Evolutionary conservation across 371 early-diverging fungal species (phyloP).

Genomic region (Cokeromyces recurvatus): DNA sequence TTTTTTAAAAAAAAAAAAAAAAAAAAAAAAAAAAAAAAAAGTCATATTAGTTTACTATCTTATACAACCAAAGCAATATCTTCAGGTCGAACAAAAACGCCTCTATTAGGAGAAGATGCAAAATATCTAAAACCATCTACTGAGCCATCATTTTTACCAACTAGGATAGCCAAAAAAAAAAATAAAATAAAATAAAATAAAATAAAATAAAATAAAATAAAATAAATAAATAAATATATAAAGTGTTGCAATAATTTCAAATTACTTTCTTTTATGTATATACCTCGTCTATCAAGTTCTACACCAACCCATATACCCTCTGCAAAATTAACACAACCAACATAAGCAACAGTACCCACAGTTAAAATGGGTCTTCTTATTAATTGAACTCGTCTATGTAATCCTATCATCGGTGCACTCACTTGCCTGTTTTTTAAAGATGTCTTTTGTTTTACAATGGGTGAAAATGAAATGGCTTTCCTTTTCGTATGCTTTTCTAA

Average conservation of each 20-base stretch:
- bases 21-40: too few relatives aligned
- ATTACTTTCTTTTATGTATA: neutral
- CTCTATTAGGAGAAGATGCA: constrained; percentile 17
- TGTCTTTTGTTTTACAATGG: neutral
- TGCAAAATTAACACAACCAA: constrained; percentile 29
- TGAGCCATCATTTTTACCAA: constrained; percentile 29
- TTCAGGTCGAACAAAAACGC: constrained; percentile 25
- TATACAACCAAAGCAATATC: constrained; percentile 10
- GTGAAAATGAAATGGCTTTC: neutral
- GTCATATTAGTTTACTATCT: too few relatives aligned
- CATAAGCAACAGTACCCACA: constrained; percentile 19
- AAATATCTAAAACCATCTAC: constrained; percentile 26
- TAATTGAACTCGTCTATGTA: constrained; percentile 14
- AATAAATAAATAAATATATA: too few relatives aligned
- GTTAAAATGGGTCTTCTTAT: constrained; percentile 7
- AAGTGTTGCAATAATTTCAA: too few relatives aligned
- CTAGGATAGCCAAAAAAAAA: constrained; percentile 7
- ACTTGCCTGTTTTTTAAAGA: neutral
- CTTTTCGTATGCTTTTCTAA: neutral
- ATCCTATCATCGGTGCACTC: constrained; percentile 7
- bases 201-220: neutral
- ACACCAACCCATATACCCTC: constrained; percentile 35
- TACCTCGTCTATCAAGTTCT: constrained; percentile 34
- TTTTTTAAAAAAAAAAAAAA: too few relatives aligned
- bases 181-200: neutral